These are phyloP conservation scores for Sarcodon sp. DNA, from an alignment of 768 basidiomycete species.

Conservation along the genomic window DNA sequence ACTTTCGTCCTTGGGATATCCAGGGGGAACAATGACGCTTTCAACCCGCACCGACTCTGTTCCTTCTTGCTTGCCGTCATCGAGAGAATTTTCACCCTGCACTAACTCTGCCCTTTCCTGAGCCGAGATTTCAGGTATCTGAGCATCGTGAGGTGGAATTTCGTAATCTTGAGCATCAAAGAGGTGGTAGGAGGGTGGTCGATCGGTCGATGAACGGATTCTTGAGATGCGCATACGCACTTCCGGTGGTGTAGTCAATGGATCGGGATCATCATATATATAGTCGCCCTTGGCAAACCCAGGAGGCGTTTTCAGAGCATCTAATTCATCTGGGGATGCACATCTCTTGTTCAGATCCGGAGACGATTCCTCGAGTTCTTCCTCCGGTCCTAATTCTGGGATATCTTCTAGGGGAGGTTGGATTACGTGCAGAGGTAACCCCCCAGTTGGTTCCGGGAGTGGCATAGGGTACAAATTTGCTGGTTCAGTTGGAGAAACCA, in stretches of 20 bases:
- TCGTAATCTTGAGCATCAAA: too few species aligned
- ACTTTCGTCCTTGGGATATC: too few species aligned
- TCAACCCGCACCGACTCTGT: too few species aligned
- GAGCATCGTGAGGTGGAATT: too few species aligned
- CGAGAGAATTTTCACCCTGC: too few species aligned
- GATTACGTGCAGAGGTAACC: not conserved
- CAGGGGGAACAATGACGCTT: too few species aligned
- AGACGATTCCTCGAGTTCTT: not conserved
- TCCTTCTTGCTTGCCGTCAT: too few species aligned
- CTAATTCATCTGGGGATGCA: not conserved
- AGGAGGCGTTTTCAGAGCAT: not conserved
- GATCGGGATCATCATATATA: not conserved
- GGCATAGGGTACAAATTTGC: not conserved
- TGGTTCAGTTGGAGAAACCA: not conserved
- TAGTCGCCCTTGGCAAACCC: not conserved
- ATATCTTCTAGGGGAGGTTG: not conserved
- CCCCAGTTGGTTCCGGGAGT: not conserved
- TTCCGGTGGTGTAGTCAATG: not conserved
- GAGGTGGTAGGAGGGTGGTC: too few species aligned
- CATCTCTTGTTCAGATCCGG: not conserved
- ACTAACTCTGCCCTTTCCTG: too few species aligned
- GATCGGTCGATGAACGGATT: too few species aligned
- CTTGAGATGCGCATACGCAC: too few species aligned
- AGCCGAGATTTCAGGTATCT: too few species aligned
- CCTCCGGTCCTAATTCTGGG: not conserved